Conservation (phyloP, 169 alveolate species). For the Eimeria brunetti region DNA sequence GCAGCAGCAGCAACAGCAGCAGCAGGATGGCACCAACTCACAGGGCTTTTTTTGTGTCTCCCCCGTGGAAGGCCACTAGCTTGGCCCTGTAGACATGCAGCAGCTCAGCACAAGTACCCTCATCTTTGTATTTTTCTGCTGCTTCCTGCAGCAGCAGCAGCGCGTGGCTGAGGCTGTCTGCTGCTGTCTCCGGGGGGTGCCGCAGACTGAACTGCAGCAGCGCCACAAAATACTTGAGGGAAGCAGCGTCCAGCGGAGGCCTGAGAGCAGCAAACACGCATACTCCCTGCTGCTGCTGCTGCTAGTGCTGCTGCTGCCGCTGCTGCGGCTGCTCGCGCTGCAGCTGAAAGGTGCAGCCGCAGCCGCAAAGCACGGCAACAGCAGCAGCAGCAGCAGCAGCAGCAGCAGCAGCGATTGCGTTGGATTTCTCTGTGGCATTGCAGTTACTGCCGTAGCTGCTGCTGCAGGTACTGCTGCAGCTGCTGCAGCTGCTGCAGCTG, state of each 20-base stretch:
- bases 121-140: slow-evolving; percentile 40
- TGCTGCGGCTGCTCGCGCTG: neutral
- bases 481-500: neutral
- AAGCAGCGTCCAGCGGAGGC: slow-evolving; percentile 36
- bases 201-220: slow-evolving; percentile 67
- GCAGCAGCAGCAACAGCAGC: slow-evolving; percentile 39
- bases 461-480: neutral
- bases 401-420: neutral
- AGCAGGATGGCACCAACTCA: slow-evolving; percentile 6
- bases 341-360: neutral
- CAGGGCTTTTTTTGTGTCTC: slow-evolving; percentile 58
- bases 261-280: neutral
- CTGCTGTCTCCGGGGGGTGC: slow-evolving; percentile 60
- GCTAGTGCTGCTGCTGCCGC: neutral
- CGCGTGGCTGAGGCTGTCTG: slow-evolving; percentile 66
- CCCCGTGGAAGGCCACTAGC: slow-evolving; percentile 35
- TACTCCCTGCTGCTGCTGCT: neutral
- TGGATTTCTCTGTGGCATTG: too few relatives aligned
- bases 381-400: neutral
- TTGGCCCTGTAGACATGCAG: slow-evolving; percentile 55
- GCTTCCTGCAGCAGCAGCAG: slow-evolving; percentile 66
- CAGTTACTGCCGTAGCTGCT: neutral
- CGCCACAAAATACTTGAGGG: slow-evolving; percentile 44
- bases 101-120: slow-evolving; percentile 39
- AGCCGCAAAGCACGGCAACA: neutral